Evolutionary conservation across 352 stramenopile genomes (phyloP), one percentile per base, ranked within the genome.

Genomic region (Phytophthora fragariae): DNA sequence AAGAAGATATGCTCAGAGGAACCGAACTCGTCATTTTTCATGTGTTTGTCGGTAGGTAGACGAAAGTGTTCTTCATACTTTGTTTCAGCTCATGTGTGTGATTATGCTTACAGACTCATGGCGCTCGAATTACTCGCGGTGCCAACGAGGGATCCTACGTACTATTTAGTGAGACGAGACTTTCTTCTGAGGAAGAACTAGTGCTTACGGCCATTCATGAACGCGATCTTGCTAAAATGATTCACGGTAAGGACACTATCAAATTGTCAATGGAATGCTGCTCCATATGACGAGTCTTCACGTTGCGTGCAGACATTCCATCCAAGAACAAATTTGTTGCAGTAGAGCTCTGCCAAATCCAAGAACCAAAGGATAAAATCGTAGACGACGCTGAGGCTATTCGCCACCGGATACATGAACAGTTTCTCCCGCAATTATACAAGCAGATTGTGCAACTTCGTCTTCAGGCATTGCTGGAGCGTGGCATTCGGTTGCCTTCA

Each of bases 161-260:
- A 2, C 39, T 94, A 2, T 95, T 94, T 63, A 84, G 73, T n/a
- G 84, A 95, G 52, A 80, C 83, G 5, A 81, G 84, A 2, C 59
- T 95, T 12, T 86, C 85, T 3, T 94, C 85, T 1, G 83, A 93
- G 44, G 85, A 92, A 35, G 88, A 94, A 50, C 68, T 95, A 14
- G 39, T 90, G 6, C 66, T 94, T 12, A 93, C 88, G 0, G 81
- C 83, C 5, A 62, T 94, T 14, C 84, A 91, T 61, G 84, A 92
- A 54, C 68, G 71, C 3, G 83, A 93, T 24, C 74, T 95, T 10
- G 87, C 83, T 19, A 67, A 79, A 52, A 70, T 91, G 63, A 82
- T 95, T 15, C 71, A 91, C 49, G 77, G 88, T 93, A 62, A 37
- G 58, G 6, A 24, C 6, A 0, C 14, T 21, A 8, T 31, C 19